These are phyloP conservation scores for Aegilops bicornis DNA, from an alignment of 176 grass and related monocot species.

Conservation along the genomic window DNA sequence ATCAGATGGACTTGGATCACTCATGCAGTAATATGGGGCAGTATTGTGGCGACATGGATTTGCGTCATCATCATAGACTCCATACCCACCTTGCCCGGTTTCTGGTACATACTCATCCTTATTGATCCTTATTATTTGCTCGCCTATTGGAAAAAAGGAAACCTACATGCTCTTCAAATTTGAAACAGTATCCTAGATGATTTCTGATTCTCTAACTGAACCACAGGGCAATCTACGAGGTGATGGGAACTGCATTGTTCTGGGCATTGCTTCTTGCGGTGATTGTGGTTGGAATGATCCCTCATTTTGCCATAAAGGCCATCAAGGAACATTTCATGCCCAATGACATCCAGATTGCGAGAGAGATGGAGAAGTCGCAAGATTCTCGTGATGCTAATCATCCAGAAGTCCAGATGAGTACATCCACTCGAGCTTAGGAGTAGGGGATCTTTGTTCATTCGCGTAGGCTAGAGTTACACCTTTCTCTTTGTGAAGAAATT, in stretches of 20 bases:
- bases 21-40: constrained; percentile 84
- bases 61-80: constrained; percentile 89
- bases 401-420: constrained; percentile 76
- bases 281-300: constrained; percentile 70
- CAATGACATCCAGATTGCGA: constrained; percentile 85
- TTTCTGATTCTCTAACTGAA: constrained; percentile 43
- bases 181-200: not conserved
- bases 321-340: constrained; percentile 68
- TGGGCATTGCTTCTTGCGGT: constrained; percentile 77
- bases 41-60: constrained; percentile 81
- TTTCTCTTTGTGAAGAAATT: constrained; percentile 11
- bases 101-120: constrained; percentile 52
- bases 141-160: not conserved
- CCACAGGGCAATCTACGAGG: constrained; percentile 79
- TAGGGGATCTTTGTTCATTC: constrained; percentile 50
- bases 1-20: constrained; percentile 91
- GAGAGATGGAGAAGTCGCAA: constrained; percentile 77
- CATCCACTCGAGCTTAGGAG: constrained; percentile 43
- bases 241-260: constrained; percentile 77
- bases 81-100: constrained; percentile 67
- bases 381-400: constrained; percentile 34
- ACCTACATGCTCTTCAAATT: not conserved
- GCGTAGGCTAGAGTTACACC: constrained; percentile 36
- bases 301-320: constrained; percentile 74
- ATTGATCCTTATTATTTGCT: constrained; percentile 6